These are phyloP conservation scores for Smallanthus sonchifolius DNA, from an alignment of 129 eudicot genomes.

Conservation along the genomic window DNA sequence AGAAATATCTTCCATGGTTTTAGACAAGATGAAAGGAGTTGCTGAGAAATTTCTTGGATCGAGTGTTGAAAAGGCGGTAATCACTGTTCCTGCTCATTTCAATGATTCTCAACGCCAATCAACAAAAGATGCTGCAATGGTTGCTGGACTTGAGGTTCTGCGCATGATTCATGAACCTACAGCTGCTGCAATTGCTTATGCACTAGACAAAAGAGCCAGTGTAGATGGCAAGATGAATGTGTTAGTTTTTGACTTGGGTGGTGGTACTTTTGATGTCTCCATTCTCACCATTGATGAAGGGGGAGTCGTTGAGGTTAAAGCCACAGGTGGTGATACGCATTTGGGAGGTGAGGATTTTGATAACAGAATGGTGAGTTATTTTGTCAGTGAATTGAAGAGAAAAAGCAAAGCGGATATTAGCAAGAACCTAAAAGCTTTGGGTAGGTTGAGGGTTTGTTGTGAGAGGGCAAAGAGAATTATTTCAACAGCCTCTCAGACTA, in stretches of 20 bases:
- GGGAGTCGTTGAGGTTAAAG: slow-evolving; percentile 24
- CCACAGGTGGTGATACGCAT: slow-evolving; percentile 32
- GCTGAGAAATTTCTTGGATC: slow-evolving; percentile 38
- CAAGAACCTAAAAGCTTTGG: slow-evolving; percentile 20
- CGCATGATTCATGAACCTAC: slow-evolving; percentile 34
- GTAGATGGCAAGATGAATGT: slow-evolving; percentile 26
- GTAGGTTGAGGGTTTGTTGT: slow-evolving; percentile 28
- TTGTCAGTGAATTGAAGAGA: slow-evolving; percentile 15
- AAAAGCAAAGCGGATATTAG: slow-evolving; percentile 23
- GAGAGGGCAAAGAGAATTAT: slow-evolving; percentile 26
- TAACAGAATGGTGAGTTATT: slow-evolving; percentile 22
- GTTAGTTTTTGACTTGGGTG: slow-evolving; percentile 26
- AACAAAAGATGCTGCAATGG: slow-evolving; percentile 41
- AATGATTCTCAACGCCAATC: slow-evolving; percentile 41
- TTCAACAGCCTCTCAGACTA: slow-evolving; percentile 15
- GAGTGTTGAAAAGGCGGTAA: slow-evolving; percentile 31
- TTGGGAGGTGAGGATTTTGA: slow-evolving; percentile 32
- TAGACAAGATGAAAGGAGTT: slow-evolving; percentile 31
- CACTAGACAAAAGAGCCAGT: slow-evolving; percentile 20
- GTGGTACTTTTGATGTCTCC: slow-evolving; percentile 35
- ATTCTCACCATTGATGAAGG: slow-evolving; percentile 18
- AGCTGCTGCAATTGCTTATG: slow-evolving; percentile 29
- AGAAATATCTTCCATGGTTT: slow-evolving; percentile 42
- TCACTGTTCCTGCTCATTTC: slow-evolving; percentile 42
- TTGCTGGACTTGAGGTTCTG: slow-evolving; percentile 37